Conservation (phyloP, 768 basidiomycete genomes). For the Boletus subcaerulescens region DNA sequence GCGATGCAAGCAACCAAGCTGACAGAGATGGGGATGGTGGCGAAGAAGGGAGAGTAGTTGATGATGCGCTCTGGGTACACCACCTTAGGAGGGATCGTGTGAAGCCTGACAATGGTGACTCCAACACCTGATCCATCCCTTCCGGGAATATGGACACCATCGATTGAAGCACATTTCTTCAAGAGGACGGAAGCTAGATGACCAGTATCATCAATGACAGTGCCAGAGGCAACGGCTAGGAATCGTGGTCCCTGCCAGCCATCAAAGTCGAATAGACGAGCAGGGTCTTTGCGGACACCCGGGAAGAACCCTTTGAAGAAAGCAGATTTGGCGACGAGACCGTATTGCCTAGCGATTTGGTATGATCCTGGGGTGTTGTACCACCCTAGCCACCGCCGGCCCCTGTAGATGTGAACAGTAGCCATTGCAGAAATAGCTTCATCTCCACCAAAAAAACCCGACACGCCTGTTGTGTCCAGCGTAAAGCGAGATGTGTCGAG, state of each 20-base stretch:
- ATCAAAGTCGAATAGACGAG: not conserved
- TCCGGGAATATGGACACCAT: not conserved
- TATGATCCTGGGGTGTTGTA: slow-evolving; percentile 35
- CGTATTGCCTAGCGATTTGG: slow-evolving; percentile 25
- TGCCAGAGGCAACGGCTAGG: not conserved
- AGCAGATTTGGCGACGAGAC: slow-evolving; percentile 16
- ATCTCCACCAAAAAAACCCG: slow-evolving; percentile 32
- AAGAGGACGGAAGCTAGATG: slow-evolving; percentile 3
- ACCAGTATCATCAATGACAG: not conserved
- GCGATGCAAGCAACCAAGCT: slow-evolving; percentile 17
- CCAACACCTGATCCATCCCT: not conserved
- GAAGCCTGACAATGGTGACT: not conserved
- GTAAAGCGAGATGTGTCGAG: slow-evolving; percentile 2
- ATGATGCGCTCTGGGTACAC: not conserved
- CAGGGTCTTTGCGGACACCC: slow-evolving; percentile 13
- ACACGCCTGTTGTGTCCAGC: slow-evolving; percentile 27
- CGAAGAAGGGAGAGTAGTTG: slow-evolving; percentile 4
- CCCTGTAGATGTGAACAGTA: slow-evolving; percentile 26
- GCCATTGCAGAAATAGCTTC: slow-evolving; percentile 33
- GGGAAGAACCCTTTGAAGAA: slow-evolving; percentile 12
- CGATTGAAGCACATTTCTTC: not conserved
- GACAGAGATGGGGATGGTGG: slow-evolving; percentile 14
- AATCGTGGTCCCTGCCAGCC: slow-evolving; percentile 1
- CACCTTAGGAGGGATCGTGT: not conserved
- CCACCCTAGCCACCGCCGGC: slow-evolving; percentile 30